These are phyloP conservation scores for Syzygium jambos DNA, from an alignment of 345 rosid genomes.

Conservation along the genomic window DNA sequence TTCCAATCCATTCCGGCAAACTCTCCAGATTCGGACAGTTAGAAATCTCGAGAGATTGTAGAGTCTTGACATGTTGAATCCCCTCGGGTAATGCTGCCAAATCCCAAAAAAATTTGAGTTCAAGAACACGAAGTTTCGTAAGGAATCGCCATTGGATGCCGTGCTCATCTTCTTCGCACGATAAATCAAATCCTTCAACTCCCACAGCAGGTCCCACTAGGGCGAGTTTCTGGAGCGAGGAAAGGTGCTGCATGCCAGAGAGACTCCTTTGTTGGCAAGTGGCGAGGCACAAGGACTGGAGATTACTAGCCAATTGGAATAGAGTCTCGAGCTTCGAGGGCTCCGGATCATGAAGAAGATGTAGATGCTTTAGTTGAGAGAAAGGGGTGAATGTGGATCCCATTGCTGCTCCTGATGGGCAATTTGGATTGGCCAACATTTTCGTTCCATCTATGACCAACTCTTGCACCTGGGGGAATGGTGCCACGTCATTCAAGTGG, in stretches of 20 bases:
- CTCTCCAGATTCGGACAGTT: rapidly evolving
- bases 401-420: neutral
- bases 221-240: neutral
- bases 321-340: neutral
- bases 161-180: neutral
- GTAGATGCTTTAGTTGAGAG: neutral
- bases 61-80: neutral
- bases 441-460: rapidly evolving
- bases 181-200: neutral
- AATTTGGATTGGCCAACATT: neutral
- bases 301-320: neutral
- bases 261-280: rapidly evolving
- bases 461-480: neutral
- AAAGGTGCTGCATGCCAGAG: neutral
- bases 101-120: rapidly evolving
- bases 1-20: neutral
- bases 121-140: neutral
- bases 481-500: too few relatives aligned
- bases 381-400: neutral
- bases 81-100: neutral
- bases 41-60: rapidly evolving
- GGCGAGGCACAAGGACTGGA: neutral
- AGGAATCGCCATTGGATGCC: neutral
- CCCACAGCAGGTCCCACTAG: too few relatives aligned
- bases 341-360: rapidly evolving